phyloP scores from a whole-genome alignment of 768 basidiomycete species.

The Russula griseocarnosa region DNA sequence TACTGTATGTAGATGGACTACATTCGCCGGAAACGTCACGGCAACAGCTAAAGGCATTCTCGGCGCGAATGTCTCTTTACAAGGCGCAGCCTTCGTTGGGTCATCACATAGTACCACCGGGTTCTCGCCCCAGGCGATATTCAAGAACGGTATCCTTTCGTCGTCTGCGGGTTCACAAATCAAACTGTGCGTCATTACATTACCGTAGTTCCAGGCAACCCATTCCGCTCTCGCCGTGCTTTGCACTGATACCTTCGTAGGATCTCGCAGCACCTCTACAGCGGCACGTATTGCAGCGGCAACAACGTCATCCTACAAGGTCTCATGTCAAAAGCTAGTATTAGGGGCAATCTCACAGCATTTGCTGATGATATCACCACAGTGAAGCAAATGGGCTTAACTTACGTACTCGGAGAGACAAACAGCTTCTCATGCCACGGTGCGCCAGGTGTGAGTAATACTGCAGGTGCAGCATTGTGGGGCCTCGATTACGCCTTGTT shows the following conservation, averaged over 20 bases:
- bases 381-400: constrained; percentile 43
- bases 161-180: constrained; percentile 46
- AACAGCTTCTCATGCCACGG: constrained; percentile 41
- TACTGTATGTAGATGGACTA: constrained; percentile 46
- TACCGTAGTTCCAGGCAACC: neutral
- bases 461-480: constrained; percentile 69
- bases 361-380: constrained; percentile 54
- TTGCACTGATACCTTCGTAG: constrained; percentile 32
- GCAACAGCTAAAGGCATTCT: constrained; percentile 41
- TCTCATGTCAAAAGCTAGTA: constrained; percentile 63
- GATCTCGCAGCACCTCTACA: constrained; percentile 50
- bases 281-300: constrained; percentile 61
- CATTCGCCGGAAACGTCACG: constrained; percentile 47
- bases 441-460: constrained; percentile 57
- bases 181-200: constrained; percentile 40
- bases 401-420: constrained; percentile 51
- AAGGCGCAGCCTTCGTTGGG: constrained; percentile 48
- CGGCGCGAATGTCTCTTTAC: constrained; percentile 41
- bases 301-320: constrained; percentile 52
- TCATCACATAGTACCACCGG: constrained; percentile 43
- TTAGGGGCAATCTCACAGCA: constrained; percentile 46
- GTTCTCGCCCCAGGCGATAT: constrained; percentile 57
- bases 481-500: constrained; percentile 60
- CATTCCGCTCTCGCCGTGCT: neutral
- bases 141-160: constrained; percentile 44